Evolutionary conservation across 78 protist species (phyloP), one percentile per base, ranked within the genome.

Genomic region (Emiliania huxleyi): DNA sequence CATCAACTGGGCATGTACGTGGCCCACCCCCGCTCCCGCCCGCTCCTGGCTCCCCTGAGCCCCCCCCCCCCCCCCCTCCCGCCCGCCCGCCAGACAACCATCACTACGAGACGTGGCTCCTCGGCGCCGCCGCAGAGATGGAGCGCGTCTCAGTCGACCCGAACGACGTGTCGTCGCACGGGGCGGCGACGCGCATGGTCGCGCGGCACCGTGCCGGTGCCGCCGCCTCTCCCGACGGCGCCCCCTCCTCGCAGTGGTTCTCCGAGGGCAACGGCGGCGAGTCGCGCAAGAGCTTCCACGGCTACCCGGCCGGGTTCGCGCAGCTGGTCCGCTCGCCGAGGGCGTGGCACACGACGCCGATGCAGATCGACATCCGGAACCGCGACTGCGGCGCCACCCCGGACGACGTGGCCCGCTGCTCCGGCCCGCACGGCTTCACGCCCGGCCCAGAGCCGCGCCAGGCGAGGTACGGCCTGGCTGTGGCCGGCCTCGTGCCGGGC

Each of bases 181-280:
- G 85, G 33, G 44, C 85, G 0, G 46, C 85, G 33, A 40, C 85
- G 19, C 11, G 15, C 33, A 12, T 11, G 49, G 85, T 77, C 23
- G 46, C 85, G 33, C 45, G 49, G n/a, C 6, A 12, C 43, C 91
- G 71, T 49, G 73, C 23, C 25, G 6, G 40, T 69, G 35, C 6
- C 62, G 40, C 6, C 75, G 29, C 75, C 37, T n/a, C n/a, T n/a
- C n/a, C 11, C 81, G 35, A 26, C 29, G 81, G 25, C 49, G 49
- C 43, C 23, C 88, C 88, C 45, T 3, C 52, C 52, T 3, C 23
- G 25, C 37, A 19, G 44, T 5, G 45, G 23, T 84, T 84, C 90
- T 84, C 90, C 8, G 90, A 84, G 90, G 90, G 69, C 69, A 84
- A 84, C 90, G 90, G 90, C 69, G 90, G 90, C 69, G 90, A 84